These are phyloP conservation scores for Herpotrichia juniperi DNA, from an alignment of 2,329 filamentous ascomycete species.

Conservation along the genomic window DNA sequence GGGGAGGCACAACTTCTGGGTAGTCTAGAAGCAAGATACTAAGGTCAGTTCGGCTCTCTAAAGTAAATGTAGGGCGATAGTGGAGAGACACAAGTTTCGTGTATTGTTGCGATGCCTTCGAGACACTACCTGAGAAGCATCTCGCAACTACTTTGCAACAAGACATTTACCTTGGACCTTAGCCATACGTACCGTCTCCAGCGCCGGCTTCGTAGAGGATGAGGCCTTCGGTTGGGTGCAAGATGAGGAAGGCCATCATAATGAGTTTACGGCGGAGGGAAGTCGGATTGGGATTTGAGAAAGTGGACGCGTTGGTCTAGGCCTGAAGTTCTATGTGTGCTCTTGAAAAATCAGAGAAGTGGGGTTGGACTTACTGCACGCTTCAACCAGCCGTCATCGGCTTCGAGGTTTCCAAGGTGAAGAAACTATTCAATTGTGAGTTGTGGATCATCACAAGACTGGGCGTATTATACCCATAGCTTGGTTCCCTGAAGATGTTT, in stretches of 20 bases:
- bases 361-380: slow-evolving; percentile 25
- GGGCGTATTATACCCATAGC: slow-evolving; percentile 33
- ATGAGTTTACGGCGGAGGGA: slow-evolving; percentile 35
- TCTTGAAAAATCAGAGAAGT: not conserved
- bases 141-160: too few species aligned
- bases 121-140: too few species aligned
- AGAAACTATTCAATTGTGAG: slow-evolving; percentile 26
- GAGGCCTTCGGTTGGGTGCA: slow-evolving; percentile 42
- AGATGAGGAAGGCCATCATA: slow-evolving; percentile 34
- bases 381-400: slow-evolving; percentile 44
- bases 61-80: too few species aligned
- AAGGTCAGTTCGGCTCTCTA: too few species aligned
- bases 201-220: slow-evolving; percentile 45
- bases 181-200: too few species aligned
- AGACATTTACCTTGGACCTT: too few species aligned
- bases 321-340: slow-evolving; percentile 12
- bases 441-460: not conserved
- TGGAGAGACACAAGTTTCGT: too few species aligned
- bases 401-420: slow-evolving; percentile 43
- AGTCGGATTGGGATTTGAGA: slow-evolving; percentile 33
- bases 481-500: slow-evolving; percentile 37
- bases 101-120: too few species aligned
- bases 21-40: too few species aligned
- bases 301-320: slow-evolving; percentile 29
- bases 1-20: slow-evolving; percentile 33